A percentile compares a stretch with the other conserved stretches of the same genome.
Evolutionary conservation across 2,329 filamentous ascomycete genomes (phyloP).

Genomic region (Fusarium udum): DNA sequence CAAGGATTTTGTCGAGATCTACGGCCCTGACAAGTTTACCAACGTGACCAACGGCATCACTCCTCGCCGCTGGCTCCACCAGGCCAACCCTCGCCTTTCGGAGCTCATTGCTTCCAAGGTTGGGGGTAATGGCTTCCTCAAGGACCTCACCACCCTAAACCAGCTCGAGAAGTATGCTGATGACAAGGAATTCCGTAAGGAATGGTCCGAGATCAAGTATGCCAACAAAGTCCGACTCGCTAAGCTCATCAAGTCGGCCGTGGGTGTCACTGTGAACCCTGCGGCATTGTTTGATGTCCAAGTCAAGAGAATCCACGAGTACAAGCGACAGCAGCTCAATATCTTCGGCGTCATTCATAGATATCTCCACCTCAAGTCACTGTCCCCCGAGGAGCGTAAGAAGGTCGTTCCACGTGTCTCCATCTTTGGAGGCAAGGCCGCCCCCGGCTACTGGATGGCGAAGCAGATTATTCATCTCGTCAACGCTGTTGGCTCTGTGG

Average conservation of each 20-base stretch:
- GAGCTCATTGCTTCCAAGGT: constrained; percentile 91
- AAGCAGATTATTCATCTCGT: constrained; percentile 98
- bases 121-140: constrained; percentile 84
- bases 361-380: constrained; percentile 87
- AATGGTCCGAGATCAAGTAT: constrained; percentile 97
- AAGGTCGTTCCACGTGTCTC: constrained; percentile 88
- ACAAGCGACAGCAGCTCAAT: constrained; percentile 98
- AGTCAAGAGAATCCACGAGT: constrained; percentile 99
- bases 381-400: constrained; percentile 85
- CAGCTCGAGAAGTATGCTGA: constrained; percentile 85
- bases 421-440: constrained; percentile 97
- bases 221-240: constrained; percentile 94
- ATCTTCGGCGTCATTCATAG: constrained; percentile 98
- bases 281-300: constrained; percentile 93
- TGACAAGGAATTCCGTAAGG: constrained; percentile 89
- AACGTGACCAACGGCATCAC: constrained; percentile 99
- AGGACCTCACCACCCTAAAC: constrained; percentile 86
- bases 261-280: constrained; percentile 85
- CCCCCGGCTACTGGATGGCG: constrained; percentile 99
- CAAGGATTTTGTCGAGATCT: constrained; percentile 97
- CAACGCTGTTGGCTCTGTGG: constrained; percentile 87
- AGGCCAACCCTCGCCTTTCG: constrained; percentile 92
- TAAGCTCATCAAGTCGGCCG: constrained; percentile 86
- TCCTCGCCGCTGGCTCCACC: constrained; percentile 93
- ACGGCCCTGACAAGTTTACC: constrained; percentile 95